Evolutionary conservation across 257 asterid species (phyloP).

Genomic region (Prunella vulgaris): DNA sequence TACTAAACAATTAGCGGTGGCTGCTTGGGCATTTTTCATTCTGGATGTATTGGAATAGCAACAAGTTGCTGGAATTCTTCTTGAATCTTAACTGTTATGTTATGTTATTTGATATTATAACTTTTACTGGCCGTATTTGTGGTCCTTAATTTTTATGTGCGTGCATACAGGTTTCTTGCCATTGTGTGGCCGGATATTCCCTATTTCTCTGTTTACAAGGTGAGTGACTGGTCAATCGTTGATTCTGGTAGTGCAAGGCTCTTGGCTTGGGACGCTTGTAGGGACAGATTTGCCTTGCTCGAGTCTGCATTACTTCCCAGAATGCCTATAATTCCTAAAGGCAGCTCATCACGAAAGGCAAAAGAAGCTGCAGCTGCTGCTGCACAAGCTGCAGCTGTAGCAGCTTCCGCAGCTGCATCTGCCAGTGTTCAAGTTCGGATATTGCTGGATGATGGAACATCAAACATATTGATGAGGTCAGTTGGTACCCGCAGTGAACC

Average conservation of each 20-base stretch:
- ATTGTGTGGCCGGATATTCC: constrained; percentile 99
- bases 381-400: constrained; percentile 88
- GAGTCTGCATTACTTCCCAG: constrained; percentile 86
- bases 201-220: constrained; percentile 86
- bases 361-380: constrained; percentile 98
- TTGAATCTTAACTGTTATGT: neutral
- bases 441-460: constrained; percentile 92
- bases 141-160: neutral
- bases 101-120: constrained; percentile 7
- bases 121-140: neutral
- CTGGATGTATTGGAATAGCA: neutral
- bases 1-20: neutral
- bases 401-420: constrained; percentile 89
- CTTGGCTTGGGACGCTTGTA: constrained; percentile 93
- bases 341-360: constrained; percentile 84
- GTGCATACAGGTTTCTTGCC: constrained; percentile 66
- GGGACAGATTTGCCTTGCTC: constrained; percentile 87
- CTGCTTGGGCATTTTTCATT: neutral
- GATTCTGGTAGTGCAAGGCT: constrained; percentile 99
- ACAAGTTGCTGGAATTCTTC: constrained; percentile 1
- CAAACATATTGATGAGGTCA: constrained; percentile 90
- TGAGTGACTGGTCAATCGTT: constrained; percentile 92
- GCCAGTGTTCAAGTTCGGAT: constrained; percentile 97
- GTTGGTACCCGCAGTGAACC: constrained; percentile 96
- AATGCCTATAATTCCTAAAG: constrained; percentile 87